phyloP scores from a whole-genome alignment of 345 rosid species.

The Eucalyptus erythrocorys region DNA sequence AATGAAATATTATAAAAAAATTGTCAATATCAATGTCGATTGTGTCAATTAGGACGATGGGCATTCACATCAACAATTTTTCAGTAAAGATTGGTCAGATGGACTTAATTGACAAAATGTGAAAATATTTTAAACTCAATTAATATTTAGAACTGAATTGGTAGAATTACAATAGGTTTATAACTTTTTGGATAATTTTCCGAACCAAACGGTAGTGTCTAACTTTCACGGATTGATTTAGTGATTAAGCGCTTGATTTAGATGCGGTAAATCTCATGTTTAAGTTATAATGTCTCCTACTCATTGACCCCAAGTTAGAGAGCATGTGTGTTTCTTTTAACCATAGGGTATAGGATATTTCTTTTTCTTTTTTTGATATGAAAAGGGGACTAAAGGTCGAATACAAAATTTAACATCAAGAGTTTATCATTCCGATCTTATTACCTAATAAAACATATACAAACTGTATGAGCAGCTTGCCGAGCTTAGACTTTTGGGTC shows the following conservation, averaged over 20 bases:
- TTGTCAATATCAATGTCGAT: rapidly evolving
- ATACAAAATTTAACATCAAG: neutral
- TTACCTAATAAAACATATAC: neutral
- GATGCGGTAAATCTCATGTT: neutral
- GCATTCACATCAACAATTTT: too few species aligned
- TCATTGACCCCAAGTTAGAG: neutral
- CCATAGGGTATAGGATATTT: neutral
- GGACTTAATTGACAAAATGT: too few species aligned
- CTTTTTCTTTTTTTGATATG: neutral
- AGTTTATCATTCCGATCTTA: neutral
- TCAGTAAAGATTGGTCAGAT: rapidly evolving
- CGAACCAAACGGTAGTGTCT: neutral
- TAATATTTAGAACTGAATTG: too few species aligned
- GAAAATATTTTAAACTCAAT: too few species aligned
- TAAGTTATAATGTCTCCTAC: neutral
- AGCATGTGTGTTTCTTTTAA: neutral
- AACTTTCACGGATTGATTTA: neutral
- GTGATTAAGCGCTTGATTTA: neutral
- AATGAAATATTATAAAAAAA: too few species aligned
- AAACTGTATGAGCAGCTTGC: neutral
- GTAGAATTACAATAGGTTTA: rapidly evolving
- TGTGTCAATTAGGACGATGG: rapidly evolving
- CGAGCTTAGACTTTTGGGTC: neutral
- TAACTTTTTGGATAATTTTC: too few species aligned
- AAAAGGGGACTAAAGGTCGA: neutral